Evolutionary conservation across 1,284 basidiomycete genomes (phyloP).

Genomic region (Fereydounia khargensis): DNA sequence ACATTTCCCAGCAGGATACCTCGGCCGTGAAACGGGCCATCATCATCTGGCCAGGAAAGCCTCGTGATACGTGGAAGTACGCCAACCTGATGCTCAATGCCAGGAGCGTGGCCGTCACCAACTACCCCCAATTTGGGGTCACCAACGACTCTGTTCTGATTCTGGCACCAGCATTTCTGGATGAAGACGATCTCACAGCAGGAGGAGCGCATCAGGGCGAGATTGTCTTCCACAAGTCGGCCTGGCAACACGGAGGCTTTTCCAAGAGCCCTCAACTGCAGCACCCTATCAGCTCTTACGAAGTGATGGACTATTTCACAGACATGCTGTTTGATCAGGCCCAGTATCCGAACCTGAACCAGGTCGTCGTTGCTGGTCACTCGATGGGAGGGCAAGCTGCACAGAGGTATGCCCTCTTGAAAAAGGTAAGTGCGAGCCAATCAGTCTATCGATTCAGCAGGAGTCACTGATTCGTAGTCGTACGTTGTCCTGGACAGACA

Average conservation of each 20-base stretch:
- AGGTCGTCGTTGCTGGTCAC: slow-evolving; percentile 49
- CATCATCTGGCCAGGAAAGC: slow-evolving; percentile 46
- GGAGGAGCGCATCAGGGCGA: slow-evolving; percentile 29
- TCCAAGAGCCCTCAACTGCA: slow-evolving; percentile 19
- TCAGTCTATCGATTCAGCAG: too few species aligned
- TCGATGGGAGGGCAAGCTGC: slow-evolving; percentile 51
- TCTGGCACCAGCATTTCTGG: slow-evolving; percentile 36
- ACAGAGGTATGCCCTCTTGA: slow-evolving; percentile 42
- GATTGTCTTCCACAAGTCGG: slow-evolving; percentile 37
- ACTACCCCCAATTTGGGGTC: slow-evolving; percentile 13
- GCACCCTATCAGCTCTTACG: slow-evolving; percentile 31
- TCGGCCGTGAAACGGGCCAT: slow-evolving; percentile 39
- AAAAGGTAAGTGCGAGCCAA: too few species aligned
- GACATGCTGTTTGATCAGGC: slow-evolving; percentile 38
- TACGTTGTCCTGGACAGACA: too few species aligned
- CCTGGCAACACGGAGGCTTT: slow-evolving; percentile 47
- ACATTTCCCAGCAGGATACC: slow-evolving; percentile 28
- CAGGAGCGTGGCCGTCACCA: slow-evolving; percentile 23
- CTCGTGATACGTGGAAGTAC: slow-evolving; percentile 52
- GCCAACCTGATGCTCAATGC: slow-evolving; percentile 43
- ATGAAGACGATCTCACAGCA: slow-evolving; percentile 31
- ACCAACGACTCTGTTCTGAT: slow-evolving; percentile 32
- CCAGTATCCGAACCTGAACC: slow-evolving; percentile 43
- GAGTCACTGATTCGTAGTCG: too few species aligned
- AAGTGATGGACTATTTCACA: slow-evolving; percentile 41